A percentile compares a stretch with the other conserved stretches of the same genome.
Conservation (phyloP, 2,329 filamentous ascomycete genomes). For the Aspergillus calidoustus region DNA sequence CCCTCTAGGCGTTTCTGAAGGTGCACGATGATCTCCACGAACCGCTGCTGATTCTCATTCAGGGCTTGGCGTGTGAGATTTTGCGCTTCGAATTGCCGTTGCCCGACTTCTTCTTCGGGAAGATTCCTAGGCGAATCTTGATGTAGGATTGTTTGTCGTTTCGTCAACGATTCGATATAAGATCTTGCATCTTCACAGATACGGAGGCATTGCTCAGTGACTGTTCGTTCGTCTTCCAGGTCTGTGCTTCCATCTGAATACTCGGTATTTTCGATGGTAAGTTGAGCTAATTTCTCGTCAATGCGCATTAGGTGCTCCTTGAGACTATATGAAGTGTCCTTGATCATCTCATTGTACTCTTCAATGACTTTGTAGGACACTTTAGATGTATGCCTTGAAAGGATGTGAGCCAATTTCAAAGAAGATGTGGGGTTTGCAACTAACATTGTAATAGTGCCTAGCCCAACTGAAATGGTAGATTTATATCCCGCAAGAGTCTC, state of each 20-base stretch:
- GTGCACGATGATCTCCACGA: conserved; percentile 37
- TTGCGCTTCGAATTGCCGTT: conserved; percentile 39
- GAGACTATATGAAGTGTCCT: conserved; percentile 43
- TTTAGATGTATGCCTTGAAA: conserved; percentile 37
- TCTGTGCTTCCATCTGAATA: conserved; percentile 31
- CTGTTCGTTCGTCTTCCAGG: conserved; percentile 42
- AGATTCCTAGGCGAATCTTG: conserved; percentile 4
- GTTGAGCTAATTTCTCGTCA: conserved; percentile 38
- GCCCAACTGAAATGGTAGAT: conserved; percentile 43
- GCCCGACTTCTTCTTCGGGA: conserved; percentile 18
- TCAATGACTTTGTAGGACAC: conserved; percentile 35
- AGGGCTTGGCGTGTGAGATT: conserved; percentile 36
- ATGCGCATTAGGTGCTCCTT: conserved; percentile 42
- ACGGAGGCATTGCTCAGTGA: conserved; percentile 46
- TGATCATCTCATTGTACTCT: conserved; percentile 46
- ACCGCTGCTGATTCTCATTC: conserved; percentile 36
- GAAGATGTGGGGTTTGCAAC: conserved; percentile 10
- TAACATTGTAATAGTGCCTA: conserved; percentile 46
- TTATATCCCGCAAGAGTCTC: conserved; percentile 46
- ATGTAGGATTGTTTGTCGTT: conserved; percentile 29
- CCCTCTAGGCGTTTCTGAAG: conserved; percentile 39
- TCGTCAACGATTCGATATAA: conserved; percentile 40
- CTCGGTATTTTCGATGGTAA: conserved; percentile 23
- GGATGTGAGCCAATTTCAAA: background rate
- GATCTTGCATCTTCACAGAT: conserved; percentile 45